Percentiles rank a stretch among this genome's conserved stretches.
phyloP scores from a whole-genome alignment of 1,284 basidiomycete species.

The Trichosporon sp. region DNA sequence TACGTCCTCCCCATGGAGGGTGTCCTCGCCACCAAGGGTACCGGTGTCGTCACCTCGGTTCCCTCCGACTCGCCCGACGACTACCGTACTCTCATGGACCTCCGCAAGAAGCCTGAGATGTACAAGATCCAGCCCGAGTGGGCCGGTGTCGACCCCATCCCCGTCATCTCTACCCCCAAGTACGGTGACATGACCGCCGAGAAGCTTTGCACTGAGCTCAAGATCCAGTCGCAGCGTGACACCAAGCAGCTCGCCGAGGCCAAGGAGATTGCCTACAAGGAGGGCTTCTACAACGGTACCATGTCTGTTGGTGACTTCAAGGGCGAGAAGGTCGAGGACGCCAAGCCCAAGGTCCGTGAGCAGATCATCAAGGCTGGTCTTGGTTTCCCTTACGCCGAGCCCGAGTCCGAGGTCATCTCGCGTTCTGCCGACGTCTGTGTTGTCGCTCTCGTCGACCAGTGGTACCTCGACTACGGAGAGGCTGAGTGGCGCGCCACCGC shows the following conservation, averaged over 20 bases:
- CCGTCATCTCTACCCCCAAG: conserved; percentile 83
- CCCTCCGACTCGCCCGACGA: conserved; percentile 99
- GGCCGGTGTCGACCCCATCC: conserved; percentile 81
- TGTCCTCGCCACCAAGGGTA: conserved; percentile 94
- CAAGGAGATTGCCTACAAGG: conserved; percentile 97
- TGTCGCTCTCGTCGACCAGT: conserved; percentile 97
- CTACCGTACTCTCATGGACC: conserved; percentile 84
- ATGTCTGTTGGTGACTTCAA: conserved; percentile 90
- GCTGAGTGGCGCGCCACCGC: conserved; percentile 80
- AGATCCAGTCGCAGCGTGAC: conserved; percentile 96
- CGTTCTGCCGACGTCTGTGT: conserved; percentile 94
- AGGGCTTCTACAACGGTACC: conserved; percentile 91
- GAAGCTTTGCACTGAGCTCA: conserved; percentile 82
- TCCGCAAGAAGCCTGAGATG: conserved; percentile 95
- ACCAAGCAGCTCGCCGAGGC: conserved; percentile 89
- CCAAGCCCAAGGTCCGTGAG: conserved; percentile 84
- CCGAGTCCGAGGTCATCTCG: conserved; percentile 87
- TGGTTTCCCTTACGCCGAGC: conserved; percentile 92
- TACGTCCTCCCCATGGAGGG: conserved; percentile 98
- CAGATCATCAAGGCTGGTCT: conserved; percentile 76
- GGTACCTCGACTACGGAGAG: conserved; percentile 99
- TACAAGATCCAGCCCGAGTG: conserved; percentile 93
- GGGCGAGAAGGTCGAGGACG: conserved; percentile 83
- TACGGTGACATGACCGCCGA: conserved; percentile 92
- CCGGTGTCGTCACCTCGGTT: conserved; percentile 96